These are phyloP conservation scores for Yamadazyma scolyti DNA, from an alignment of 805 yeast genomes.

Conservation along the genomic window DNA sequence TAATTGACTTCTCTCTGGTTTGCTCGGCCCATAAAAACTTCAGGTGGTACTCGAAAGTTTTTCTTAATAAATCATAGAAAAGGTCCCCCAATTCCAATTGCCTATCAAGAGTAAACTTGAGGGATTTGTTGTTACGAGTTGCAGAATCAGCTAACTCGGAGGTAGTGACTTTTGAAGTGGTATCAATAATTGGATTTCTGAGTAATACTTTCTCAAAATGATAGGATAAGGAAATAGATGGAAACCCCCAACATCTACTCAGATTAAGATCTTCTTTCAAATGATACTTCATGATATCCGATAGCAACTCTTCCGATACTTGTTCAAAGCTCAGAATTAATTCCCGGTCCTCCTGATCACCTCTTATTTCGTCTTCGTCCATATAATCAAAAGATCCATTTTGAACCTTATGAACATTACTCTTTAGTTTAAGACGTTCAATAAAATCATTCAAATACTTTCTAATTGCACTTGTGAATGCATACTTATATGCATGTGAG, in stretches of 20 bases:
- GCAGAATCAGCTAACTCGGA: constrained; percentile 3
- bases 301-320: too few species aligned
- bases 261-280: constrained; percentile 12
- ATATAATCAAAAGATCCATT: too few species aligned
- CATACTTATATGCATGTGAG: constrained; percentile 17
- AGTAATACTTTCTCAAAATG: constrained; percentile 15
- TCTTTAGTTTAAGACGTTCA: constrained; percentile 4
- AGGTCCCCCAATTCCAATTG: constrained; percentile 14
- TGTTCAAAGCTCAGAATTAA: too few species aligned
- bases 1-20: background rate
- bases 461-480: constrained; percentile 21
- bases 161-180: constrained; percentile 13
- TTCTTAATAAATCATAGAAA: constrained; percentile 16
- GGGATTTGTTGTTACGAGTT: background rate
- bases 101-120: constrained; percentile 6
- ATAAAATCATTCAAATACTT: constrained; percentile 18
- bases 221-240: constrained; percentile 9
- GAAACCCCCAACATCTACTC: constrained; percentile 9
- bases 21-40: constrained; percentile 1
- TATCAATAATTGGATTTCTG: constrained; percentile 11
- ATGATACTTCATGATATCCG: constrained; percentile 14
- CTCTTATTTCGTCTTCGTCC: too few species aligned
- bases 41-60: constrained; percentile 6
- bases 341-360: too few species aligned
- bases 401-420: too few species aligned